These are phyloP conservation scores for Scedosporium dehoogii DNA, from an alignment of 2,329 filamentous ascomycete species.

Conservation along the genomic window DNA sequence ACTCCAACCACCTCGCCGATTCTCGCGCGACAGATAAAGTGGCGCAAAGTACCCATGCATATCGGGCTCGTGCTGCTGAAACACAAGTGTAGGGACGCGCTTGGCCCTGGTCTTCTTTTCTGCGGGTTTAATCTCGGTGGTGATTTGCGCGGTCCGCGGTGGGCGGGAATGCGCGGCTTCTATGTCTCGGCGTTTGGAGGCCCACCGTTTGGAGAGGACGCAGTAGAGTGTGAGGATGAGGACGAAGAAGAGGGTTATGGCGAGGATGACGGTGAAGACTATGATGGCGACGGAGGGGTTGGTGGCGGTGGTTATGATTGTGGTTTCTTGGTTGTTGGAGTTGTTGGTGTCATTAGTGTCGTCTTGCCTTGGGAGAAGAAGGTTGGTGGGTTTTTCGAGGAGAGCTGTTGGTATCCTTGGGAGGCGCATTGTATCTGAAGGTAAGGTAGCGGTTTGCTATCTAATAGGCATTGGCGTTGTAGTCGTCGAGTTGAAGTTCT, in stretches of 20 bases:
- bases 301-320: background rate
- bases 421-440: background rate
- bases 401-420: background rate
- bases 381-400: background rate
- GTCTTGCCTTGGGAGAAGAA: background rate
- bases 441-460: background rate
- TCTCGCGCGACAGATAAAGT: background rate
- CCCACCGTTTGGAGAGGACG: slow-evolving; percentile 1
- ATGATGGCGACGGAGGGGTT: slow-evolving; percentile 3
- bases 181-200: background rate
- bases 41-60: slow-evolving; percentile 8
- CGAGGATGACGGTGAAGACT: slow-evolving; percentile 2
- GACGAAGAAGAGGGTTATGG: background rate
- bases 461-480: background rate
- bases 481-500: too few species aligned
- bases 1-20: background rate
- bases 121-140: background rate
- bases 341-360: background rate
- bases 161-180: background rate
- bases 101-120: background rate
- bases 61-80: slow-evolving; percentile 7
- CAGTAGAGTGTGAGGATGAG: slow-evolving; percentile 6
- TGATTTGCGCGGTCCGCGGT: background rate
- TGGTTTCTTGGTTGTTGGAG: background rate
- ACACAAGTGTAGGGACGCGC: slow-evolving; percentile 2